phyloP scores from a whole-genome alignment of 2,329 filamentous ascomycete genomes.

The Myriangium duriaei region DNA sequence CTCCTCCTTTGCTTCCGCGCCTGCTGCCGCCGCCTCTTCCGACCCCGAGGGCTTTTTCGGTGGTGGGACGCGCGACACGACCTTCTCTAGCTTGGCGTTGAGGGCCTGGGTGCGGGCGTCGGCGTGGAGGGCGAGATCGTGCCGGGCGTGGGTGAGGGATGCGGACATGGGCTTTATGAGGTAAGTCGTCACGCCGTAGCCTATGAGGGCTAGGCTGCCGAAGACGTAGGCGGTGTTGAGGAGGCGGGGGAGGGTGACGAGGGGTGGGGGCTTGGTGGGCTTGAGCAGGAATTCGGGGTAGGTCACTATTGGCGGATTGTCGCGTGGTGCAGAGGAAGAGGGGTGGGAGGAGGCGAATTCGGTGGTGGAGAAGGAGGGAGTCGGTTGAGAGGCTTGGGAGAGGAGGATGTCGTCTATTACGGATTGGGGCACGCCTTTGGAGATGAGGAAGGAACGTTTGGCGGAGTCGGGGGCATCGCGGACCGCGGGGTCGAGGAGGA shows the following conservation, averaged over 20 bases:
- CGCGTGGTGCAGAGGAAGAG: constrained; percentile 19
- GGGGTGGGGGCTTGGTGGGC: constrained; percentile 44
- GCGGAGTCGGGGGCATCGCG: constrained; percentile 54
- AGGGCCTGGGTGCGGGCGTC: constrained; percentile 40
- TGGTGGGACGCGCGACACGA: constrained; percentile 51
- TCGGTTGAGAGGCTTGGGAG: neutral
- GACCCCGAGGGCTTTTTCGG: constrained; percentile 16
- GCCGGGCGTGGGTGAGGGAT: constrained; percentile 41
- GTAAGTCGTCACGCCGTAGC: constrained; percentile 61
- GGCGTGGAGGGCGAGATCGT: constrained; percentile 43
- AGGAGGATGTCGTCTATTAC: constrained; percentile 57
- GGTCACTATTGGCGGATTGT: constrained; percentile 50
- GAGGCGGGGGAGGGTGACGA: constrained; percentile 44
- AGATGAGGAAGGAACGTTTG: constrained; percentile 64
- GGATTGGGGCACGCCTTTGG: constrained; percentile 56
- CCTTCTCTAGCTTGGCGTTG: constrained; percentile 43
- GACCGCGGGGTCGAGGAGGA: constrained; percentile 64
- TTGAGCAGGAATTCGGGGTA: constrained; percentile 54
- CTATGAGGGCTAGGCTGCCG: constrained; percentile 40
- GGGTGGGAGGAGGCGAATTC: constrained; percentile 14
- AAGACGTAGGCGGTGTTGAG: constrained; percentile 45
- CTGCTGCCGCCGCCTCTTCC: constrained; percentile 21
- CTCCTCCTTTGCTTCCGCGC: constrained; percentile 35
- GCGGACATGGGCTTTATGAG: constrained; percentile 51
- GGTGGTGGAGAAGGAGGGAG: constrained; percentile 12